Evolutionary conservation across 2,329 filamentous ascomycete genomes (phyloP).

Genomic region (Blastomyces silverae): DNA sequence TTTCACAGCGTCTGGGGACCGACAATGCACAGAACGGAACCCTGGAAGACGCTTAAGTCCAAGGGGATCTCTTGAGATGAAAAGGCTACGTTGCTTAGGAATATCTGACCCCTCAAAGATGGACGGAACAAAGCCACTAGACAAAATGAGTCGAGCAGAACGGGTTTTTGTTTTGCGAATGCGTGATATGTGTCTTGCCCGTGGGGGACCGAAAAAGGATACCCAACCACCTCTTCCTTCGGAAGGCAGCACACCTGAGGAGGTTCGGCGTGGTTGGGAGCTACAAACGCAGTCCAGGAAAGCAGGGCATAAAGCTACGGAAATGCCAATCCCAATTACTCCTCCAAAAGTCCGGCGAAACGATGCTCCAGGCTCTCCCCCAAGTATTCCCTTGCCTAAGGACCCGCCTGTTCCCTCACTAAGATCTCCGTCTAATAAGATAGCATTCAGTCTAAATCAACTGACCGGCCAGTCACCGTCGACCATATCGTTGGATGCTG

Average conservation of each 20-base stretch:
- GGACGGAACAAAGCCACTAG: slow-evolving; percentile 13
- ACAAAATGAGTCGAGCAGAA: slow-evolving; percentile 24
- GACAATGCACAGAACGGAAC: neutral
- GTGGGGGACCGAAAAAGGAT: slow-evolving; percentile 20
- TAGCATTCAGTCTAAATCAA: neutral
- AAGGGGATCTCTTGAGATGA: slow-evolving; percentile 2
- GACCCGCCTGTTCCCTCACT: slow-evolving; percentile 20
- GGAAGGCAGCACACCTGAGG: slow-evolving; percentile 8
- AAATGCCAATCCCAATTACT: neutral
- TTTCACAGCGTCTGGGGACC: neutral
- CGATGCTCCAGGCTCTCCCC: slow-evolving; percentile 19
- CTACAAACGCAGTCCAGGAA: neutral
- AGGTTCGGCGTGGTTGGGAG: slow-evolving; percentile 8
- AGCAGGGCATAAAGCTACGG: neutral
- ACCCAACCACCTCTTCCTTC: slow-evolving; percentile 9
- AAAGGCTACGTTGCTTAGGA: slow-evolving; percentile 7
- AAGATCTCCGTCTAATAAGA: slow-evolving; percentile 8
- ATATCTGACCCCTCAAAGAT: slow-evolving; percentile 15
- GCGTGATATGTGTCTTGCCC: slow-evolving; percentile 28
- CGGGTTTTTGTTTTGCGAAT: slow-evolving; percentile 27
- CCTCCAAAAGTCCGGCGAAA: slow-evolving; percentile 12
- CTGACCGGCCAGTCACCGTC: slow-evolving; percentile 6
- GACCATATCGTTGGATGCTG: neutral
- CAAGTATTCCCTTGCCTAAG: slow-evolving; percentile 22
- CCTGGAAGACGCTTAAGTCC: neutral